Evolutionary conservation across 805 yeast species (phyloP).

Genomic region (Brettanomyces nanus): DNA sequence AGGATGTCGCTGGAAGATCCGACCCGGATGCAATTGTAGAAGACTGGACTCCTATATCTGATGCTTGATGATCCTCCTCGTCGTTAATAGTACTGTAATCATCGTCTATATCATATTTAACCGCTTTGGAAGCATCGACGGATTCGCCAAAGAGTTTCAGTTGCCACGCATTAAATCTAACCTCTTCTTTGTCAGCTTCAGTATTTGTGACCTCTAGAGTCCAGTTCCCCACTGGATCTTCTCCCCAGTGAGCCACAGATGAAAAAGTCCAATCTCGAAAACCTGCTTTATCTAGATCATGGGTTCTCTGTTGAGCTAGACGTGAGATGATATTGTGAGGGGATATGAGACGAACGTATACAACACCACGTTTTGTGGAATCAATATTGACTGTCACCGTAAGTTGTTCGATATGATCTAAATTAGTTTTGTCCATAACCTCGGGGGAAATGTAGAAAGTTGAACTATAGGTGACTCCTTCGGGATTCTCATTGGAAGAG

Average conservation of each 20-base stretch:
- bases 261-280: slow-evolving; percentile 83
- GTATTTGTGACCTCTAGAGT: slow-evolving; percentile 50
- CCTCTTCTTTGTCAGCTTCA: slow-evolving; percentile 25
- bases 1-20: not conserved
- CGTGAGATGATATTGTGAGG: slow-evolving; percentile 71
- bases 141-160: slow-evolving; percentile 77
- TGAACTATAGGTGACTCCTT: not conserved
- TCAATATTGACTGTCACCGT: slow-evolving; percentile 70
- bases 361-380: slow-evolving; percentile 59
- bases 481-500: not conserved
- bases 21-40: not conserved
- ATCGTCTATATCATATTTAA: slow-evolving; percentile 40
- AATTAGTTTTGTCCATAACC: slow-evolving; percentile 45
- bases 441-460: slow-evolving; percentile 37
- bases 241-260: slow-evolving; percentile 99
- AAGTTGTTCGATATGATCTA: slow-evolving; percentile 77
- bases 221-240: slow-evolving; percentile 77
- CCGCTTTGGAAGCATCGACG: slow-evolving; percentile 54
- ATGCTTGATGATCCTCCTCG: not conserved
- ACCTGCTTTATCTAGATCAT: slow-evolving; percentile 52
- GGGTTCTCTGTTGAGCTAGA: slow-evolving; percentile 58
- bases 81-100: slow-evolving; percentile 30
- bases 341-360: slow-evolving; percentile 56
- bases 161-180: slow-evolving; percentile 60
- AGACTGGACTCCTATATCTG: not conserved